Evolutionary conservation across 1,284 basidiomycete species (phyloP).

Genomic region (Malassezia restricta): DNA sequence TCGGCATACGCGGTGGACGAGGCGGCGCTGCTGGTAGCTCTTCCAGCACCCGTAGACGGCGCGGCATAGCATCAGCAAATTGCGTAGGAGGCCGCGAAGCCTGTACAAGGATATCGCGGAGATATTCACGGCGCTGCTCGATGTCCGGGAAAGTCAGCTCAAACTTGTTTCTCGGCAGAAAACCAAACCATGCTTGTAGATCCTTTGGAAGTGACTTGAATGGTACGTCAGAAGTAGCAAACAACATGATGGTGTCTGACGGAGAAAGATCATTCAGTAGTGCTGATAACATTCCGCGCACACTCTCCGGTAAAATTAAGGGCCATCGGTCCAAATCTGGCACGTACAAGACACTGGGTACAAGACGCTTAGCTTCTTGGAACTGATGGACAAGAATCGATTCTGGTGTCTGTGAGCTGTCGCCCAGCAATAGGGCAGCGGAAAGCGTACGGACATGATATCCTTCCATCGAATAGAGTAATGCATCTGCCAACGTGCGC

Average conservation of each 20-base stretch:
- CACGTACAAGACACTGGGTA: slow-evolving; percentile 89
- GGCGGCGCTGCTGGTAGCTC: slow-evolving; percentile 79
- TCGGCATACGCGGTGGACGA: slow-evolving; percentile 68
- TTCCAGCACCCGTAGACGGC: slow-evolving; percentile 73
- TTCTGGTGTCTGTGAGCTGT: slow-evolving; percentile 77
- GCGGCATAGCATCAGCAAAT: slow-evolving; percentile 78
- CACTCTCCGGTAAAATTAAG: slow-evolving; percentile 66
- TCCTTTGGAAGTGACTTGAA: slow-evolving; percentile 64
- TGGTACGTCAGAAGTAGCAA: slow-evolving; percentile 72
- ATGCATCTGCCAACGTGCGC: slow-evolving; percentile 71
- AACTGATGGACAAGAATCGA: slow-evolving; percentile 92
- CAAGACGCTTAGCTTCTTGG: slow-evolving; percentile 90
- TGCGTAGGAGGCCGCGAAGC: slow-evolving; percentile 59
- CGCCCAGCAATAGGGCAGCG: slow-evolving; percentile 73
- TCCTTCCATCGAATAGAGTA: slow-evolving; percentile 85
- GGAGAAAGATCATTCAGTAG: slow-evolving; percentile 81
- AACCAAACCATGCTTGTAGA: slow-evolving; percentile 82
- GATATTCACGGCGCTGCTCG: slow-evolving; percentile 63
- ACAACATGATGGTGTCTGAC: slow-evolving; percentile 78
- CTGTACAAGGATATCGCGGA: slow-evolving; percentile 51
- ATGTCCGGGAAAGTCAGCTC: slow-evolving; percentile 49
- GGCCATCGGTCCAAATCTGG: slow-evolving; percentile 81
- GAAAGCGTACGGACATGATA: slow-evolving; percentile 90
- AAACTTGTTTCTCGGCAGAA: slow-evolving; percentile 62
- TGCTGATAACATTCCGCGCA: slow-evolving; percentile 70